Conservation (phyloP, 1,139 yeast species). For the Suhomyces guaymorum region DNA sequence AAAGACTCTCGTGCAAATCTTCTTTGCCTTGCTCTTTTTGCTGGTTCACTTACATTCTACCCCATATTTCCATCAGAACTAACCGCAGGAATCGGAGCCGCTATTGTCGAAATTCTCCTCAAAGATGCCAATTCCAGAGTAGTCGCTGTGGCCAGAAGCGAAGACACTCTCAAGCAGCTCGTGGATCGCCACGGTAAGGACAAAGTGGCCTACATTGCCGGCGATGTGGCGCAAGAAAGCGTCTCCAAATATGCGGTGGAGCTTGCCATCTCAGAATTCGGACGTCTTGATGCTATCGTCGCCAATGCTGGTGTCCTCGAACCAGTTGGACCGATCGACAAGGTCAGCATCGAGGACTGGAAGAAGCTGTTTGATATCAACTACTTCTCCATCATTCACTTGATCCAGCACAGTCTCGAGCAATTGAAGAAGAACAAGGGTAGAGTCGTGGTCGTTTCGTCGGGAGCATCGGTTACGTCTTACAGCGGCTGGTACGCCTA, state of each 20-base stretch:
- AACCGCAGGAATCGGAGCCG: constrained; percentile 68
- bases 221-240: constrained; percentile 60
- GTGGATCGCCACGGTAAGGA: constrained; percentile 45
- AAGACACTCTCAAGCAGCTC: constrained; percentile 46
- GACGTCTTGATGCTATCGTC: constrained; percentile 66
- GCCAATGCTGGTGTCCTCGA: constrained; percentile 88
- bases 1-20: no score
- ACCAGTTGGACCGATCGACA: constrained; percentile 65
- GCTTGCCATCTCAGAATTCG: constrained; percentile 52
- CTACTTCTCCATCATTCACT: constrained; percentile 70
- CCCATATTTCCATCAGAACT: no score
- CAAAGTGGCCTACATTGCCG: constrained; percentile 57
- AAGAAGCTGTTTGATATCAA: constrained; percentile 69
- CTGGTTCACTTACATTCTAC: no score
- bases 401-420: constrained; percentile 61
- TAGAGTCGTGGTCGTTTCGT: constrained; percentile 70
- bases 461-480: constrained; percentile 73
- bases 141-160: constrained; percentile 74
- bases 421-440: constrained; percentile 59
- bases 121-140: constrained; percentile 34
- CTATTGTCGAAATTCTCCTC: constrained; percentile 61
- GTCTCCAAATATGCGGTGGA: constrained; percentile 45
- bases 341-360: constrained; percentile 59
- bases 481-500: constrained; percentile 86
- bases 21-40: no score